Evolutionary conservation across 2,329 filamentous ascomycete species (phyloP).

Genomic region (Emmonsiellopsis sp.): DNA sequence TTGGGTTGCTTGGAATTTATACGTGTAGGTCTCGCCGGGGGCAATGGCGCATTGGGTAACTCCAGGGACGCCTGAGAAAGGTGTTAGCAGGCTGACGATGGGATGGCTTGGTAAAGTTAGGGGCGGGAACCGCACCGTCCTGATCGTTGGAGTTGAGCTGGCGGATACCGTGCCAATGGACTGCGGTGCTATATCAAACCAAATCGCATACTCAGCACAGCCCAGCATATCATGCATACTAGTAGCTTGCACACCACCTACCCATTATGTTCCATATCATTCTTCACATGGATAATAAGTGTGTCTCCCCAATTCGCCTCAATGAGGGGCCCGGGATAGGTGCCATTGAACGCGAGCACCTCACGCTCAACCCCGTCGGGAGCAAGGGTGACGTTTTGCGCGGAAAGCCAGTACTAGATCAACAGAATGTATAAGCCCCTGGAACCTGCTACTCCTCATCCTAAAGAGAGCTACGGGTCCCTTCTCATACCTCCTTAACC

Average conservation of each 20-base stretch:
- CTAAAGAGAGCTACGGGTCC: background rate
- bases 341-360: constrained; percentile 17
- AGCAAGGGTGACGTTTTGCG: constrained; percentile 32
- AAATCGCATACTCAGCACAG: background rate
- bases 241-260: background rate
- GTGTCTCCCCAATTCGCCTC: constrained; percentile 27
- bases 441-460: background rate
- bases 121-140: constrained; percentile 20
- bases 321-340: constrained; percentile 24
- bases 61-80: constrained; percentile 14
- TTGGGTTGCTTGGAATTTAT: constrained; percentile 19
- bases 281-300: constrained; percentile 19
- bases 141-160: constrained; percentile 22
- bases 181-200: constrained; percentile 7
- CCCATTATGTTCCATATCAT: constrained; percentile 12
- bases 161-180: constrained; percentile 23
- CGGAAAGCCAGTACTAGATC: constrained; percentile 29
- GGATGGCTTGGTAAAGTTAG: background rate
- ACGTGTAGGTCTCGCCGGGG: constrained; percentile 25
- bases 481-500: constrained; percentile 14
- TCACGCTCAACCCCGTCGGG: constrained; percentile 26
- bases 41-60: constrained; percentile 33
- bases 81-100: too few species aligned
- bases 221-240: background rate
- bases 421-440: background rate